phyloP scores from a whole-genome alignment of 2,329 filamentous ascomycete species.

The Cladosporium sp. region DNA sequence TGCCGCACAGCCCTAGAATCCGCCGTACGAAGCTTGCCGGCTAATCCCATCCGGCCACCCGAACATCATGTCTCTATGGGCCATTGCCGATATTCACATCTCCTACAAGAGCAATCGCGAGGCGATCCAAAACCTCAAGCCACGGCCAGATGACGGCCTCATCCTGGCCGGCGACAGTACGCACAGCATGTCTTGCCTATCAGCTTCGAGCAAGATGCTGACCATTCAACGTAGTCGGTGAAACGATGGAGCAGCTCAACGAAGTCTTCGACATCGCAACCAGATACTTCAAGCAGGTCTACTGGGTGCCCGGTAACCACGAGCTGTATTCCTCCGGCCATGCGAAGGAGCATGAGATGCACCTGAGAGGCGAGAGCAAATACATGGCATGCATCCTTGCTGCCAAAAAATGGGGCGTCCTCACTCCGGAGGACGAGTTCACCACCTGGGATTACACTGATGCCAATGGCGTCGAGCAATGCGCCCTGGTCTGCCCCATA shows the following conservation, averaged over 20 bases:
- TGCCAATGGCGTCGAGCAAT: constrained; percentile 40
- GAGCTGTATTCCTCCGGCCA: constrained; percentile 52
- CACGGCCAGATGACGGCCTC: constrained; percentile 40
- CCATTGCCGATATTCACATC: constrained; percentile 45
- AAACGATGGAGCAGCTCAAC: constrained; percentile 31
- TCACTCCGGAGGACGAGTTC: constrained; percentile 55
- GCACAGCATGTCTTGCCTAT: background rate
- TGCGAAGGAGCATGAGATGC: constrained; percentile 31
- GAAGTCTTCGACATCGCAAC: constrained; percentile 40
- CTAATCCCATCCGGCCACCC: constrained; percentile 13
- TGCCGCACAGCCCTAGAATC: constrained; percentile 7
- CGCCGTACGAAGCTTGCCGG: constrained; percentile 7
- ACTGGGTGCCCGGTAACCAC: constrained; percentile 57
- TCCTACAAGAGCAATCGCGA: constrained; percentile 44
- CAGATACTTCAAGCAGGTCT: constrained; percentile 44
- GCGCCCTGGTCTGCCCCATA: constrained; percentile 50
- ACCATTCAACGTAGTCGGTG: constrained; percentile 28
- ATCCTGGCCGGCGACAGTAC: constrained; percentile 42
- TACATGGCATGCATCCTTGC: constrained; percentile 53
- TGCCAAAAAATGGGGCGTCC: constrained; percentile 49
- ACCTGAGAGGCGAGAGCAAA: constrained; percentile 48
- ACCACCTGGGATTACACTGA: constrained; percentile 41
- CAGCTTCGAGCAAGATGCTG: constrained; percentile 25
- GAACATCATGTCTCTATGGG: constrained; percentile 33
- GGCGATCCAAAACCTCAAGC: constrained; percentile 38